Evolutionary conservation across 2,329 filamentous ascomycete species (phyloP), one percentile per base, ranked within the genome.

Genomic region (Aspergillus pseudoterreus): DNA sequence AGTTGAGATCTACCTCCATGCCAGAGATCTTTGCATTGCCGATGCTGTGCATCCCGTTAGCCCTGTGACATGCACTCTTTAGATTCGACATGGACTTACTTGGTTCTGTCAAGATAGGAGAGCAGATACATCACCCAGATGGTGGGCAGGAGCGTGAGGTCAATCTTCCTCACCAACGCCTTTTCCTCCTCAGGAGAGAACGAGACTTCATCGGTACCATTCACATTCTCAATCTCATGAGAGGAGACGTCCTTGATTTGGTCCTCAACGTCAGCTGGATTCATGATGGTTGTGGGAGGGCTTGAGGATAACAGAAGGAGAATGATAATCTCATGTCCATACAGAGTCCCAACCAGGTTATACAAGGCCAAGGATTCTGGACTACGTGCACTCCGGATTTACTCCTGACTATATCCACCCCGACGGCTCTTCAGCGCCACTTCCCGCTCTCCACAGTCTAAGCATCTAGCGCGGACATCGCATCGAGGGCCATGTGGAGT

Each of bases 101-200:
- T 63, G 11, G 59, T 63, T 10, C 59, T 43, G 21, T 63, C 60
- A 73, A 78, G 72, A 51, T 78, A 78, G 1, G 71, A 75, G 6
- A 78, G 61, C 17, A 78, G 59, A 50, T 78, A 79, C 73, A 79
- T 78, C 33, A 78, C 55, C 75, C 74, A 78, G 24, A 79, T 75
- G 0, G 69, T 72, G 6, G 76, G 77, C 27, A 79, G 57, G 0
- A 80, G 65, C 32, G 64, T 72, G 9, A 75, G 48, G 55, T 79
- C 77, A 50, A 71, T 67, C 47, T 74, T 73, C n/a, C 73, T 63
- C 24, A 79, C 70, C 4, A 78, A 58, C 17, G 73, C 69, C 54
- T 74, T 77, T 53, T 72, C 66, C 62, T 73, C 73, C 58, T 71
- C 53, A 1, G 58, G 53, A 2, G 57, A 48, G 38, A 47, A 57